These are phyloP conservation scores for Amorphotheca resinae DNA, from an alignment of 495 filamentous ascomycete species.

Conservation along the genomic window DNA sequence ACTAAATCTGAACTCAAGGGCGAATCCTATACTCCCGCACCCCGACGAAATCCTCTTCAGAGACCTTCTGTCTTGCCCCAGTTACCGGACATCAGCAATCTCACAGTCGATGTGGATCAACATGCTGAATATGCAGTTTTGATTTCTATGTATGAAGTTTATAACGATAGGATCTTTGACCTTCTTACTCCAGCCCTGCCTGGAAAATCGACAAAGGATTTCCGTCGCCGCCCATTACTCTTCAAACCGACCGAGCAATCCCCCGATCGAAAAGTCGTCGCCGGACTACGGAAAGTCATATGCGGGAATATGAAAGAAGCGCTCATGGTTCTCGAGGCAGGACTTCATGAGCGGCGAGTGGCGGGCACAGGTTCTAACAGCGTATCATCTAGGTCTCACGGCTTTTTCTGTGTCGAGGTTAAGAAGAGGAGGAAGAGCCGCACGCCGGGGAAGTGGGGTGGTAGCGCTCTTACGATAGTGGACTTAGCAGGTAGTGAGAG, in stretches of 20 bases:
- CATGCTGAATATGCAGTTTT: slow-evolving; percentile 78
- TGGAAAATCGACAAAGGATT: slow-evolving; percentile 46
- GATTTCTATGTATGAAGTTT: slow-evolving; percentile 97
- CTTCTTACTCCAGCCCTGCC: slow-evolving; percentile 51
- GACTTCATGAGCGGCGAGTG: slow-evolving; percentile 74
- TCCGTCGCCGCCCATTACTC: slow-evolving; percentile 57
- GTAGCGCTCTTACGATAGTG: slow-evolving; percentile 75
- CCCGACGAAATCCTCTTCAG: slow-evolving; percentile 33
- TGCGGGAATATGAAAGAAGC: slow-evolving; percentile 80
- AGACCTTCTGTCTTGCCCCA: slow-evolving; percentile 54
- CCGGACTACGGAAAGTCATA: slow-evolving; percentile 80
- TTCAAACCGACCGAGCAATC: slow-evolving; percentile 83
- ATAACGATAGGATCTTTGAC: slow-evolving; percentile 97
- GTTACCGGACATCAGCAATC: slow-evolving; percentile 58
- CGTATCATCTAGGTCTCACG: slow-evolving; percentile 80
- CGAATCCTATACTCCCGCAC: slow-evolving; percentile 19
- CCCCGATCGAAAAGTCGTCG: slow-evolving; percentile 80
- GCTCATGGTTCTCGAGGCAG: slow-evolving; percentile 80
- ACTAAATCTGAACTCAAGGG: slow-evolving; percentile 21
- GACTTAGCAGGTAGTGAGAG: slow-evolving; percentile 92
- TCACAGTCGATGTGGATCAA: slow-evolving; percentile 53
- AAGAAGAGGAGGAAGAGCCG: slow-evolving; percentile 61
- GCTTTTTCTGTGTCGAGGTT: slow-evolving; percentile 92
- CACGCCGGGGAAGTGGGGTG: slow-evolving; percentile 49
- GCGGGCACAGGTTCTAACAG: slow-evolving; percentile 85